Evolutionary conservation across 257 asterid species (phyloP).

Genomic region (Haberlea rhodopensis): DNA sequence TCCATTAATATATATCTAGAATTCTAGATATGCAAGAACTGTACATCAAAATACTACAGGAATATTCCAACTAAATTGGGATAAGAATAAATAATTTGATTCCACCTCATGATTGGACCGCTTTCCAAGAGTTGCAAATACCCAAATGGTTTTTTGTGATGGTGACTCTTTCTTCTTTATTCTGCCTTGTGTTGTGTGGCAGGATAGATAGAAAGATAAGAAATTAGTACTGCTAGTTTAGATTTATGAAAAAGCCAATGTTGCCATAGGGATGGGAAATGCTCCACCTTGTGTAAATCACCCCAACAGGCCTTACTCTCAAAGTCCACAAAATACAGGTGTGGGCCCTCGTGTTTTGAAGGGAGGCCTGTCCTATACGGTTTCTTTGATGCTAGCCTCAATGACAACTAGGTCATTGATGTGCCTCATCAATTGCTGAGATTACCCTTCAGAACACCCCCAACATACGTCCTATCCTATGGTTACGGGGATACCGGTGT

Average conservation of each 20-base stretch:
- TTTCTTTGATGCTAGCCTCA: no score
- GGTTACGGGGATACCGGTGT: not conserved
- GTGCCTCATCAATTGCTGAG: no score
- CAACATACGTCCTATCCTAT: no score
- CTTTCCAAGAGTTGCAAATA: conserved; percentile 41
- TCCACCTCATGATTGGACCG: conserved; percentile 36
- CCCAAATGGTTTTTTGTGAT: conserved; percentile 20
- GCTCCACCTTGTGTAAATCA: not conserved
- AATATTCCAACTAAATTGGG: not conserved
- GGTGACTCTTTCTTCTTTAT: conserved; percentile 24
- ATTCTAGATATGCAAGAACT: not conserved
- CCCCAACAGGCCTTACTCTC: not conserved
- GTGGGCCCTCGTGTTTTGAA: not conserved
- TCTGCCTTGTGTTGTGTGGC: conserved; percentile 23
- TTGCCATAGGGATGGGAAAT: conserved; percentile 18
- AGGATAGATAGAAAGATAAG: conserved; percentile 32
- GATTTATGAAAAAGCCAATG: conserved; percentile 20
- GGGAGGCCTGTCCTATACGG: not conserved
- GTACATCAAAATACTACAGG: conserved; percentile 3
- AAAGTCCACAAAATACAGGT: not conserved
- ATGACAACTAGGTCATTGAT: no score
- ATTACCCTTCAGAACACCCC: no score
- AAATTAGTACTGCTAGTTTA: not conserved
- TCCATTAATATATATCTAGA: conserved; percentile 14
- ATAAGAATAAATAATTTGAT: conserved; percentile 20